Conservation (phyloP, 768 basidiomycete genomes). For the Amyloporia xantha region DNA sequence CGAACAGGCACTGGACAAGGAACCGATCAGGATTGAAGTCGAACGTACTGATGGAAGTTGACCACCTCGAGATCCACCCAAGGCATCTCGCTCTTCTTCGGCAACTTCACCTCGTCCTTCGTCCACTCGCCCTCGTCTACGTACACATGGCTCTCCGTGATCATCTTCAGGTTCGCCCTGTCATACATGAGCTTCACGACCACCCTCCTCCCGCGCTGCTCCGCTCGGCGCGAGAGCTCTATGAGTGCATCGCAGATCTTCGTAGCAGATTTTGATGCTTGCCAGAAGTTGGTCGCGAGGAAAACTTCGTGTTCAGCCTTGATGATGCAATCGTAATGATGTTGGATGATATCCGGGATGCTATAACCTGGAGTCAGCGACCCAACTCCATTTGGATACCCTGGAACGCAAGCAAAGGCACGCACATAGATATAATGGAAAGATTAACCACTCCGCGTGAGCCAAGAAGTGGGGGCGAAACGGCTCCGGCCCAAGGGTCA, state of each 20-base stretch:
- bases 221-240: conserved; percentile 43
- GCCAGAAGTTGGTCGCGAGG: conserved; percentile 61
- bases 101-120: conserved; percentile 41
- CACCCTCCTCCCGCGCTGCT: conserved; percentile 38
- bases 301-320: conserved; percentile 58
- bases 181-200: conserved; percentile 69
- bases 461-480: conserved; percentile 58
- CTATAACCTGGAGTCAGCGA: no score
- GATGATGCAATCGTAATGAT: conserved; percentile 57
- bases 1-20: no score
- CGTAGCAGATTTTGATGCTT: conserved; percentile 44
- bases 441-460: conserved; percentile 58
- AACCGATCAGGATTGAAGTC: neutral
- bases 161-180: conserved; percentile 52
- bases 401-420: neutral
- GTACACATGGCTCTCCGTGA: conserved; percentile 37
- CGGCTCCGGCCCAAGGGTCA: conserved; percentile 48
- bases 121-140: conserved; percentile 42
- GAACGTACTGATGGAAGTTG: conserved; percentile 40
- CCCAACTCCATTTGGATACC: neutral
- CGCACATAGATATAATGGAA: conserved; percentile 50
- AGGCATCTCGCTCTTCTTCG: conserved; percentile 48
- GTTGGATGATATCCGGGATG: conserved; percentile 69
- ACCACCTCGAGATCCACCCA: conserved; percentile 56
- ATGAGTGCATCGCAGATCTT: conserved; percentile 42